These are phyloP conservation scores for Annulohypoxylon maeteangense DNA, from an alignment of 495 filamentous ascomycete species.

Conservation along the genomic window DNA sequence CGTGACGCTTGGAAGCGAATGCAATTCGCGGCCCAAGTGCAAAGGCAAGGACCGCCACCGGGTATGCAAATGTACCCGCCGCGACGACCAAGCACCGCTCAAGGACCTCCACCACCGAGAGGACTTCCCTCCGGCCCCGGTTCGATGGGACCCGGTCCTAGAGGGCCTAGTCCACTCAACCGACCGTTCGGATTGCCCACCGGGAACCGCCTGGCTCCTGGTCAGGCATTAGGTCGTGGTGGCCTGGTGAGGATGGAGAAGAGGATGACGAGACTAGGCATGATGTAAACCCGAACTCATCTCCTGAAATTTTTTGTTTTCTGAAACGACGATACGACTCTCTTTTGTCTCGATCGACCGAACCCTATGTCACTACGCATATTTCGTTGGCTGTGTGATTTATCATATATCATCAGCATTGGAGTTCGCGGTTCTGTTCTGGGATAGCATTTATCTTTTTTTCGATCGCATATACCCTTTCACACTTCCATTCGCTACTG, in stretches of 20 bases:
- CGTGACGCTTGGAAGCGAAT: constrained; percentile 77
- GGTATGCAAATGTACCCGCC: constrained; percentile 49
- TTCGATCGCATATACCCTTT: constrained; percentile 41
- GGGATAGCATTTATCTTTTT: constrained; percentile 28
- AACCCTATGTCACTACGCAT: constrained; percentile 5
- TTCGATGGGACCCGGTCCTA: constrained; percentile 12
- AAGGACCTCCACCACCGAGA: constrained; percentile 44
- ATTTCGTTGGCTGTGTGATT: constrained; percentile 17
- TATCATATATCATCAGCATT: constrained; percentile 34
- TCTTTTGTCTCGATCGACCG: constrained; percentile 29
- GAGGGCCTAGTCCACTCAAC: constrained; percentile 35
- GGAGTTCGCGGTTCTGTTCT: constrained; percentile 31
- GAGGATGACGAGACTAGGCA: constrained; percentile 85
- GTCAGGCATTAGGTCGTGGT: constrained; percentile 46
- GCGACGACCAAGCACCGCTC: constrained; percentile 45
- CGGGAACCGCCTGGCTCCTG: constrained; percentile 47
- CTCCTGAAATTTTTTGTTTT: constrained; percentile 8
- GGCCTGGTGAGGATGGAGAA: constrained; percentile 68
- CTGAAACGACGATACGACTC: constrained; percentile 36
- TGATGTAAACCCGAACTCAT: constrained; percentile 67
- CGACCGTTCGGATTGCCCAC: constrained; percentile 45
- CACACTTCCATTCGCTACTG: constrained; percentile 16
- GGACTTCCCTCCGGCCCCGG: constrained; percentile 51
- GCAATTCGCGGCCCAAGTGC: constrained; percentile 50
- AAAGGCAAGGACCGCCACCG: constrained; percentile 49